Percentiles rank a stretch among this genome's conserved stretches.
phyloP scores from a whole-genome alignment of 257 asterid genomes.

The Handroanthus guayacan region DNA sequence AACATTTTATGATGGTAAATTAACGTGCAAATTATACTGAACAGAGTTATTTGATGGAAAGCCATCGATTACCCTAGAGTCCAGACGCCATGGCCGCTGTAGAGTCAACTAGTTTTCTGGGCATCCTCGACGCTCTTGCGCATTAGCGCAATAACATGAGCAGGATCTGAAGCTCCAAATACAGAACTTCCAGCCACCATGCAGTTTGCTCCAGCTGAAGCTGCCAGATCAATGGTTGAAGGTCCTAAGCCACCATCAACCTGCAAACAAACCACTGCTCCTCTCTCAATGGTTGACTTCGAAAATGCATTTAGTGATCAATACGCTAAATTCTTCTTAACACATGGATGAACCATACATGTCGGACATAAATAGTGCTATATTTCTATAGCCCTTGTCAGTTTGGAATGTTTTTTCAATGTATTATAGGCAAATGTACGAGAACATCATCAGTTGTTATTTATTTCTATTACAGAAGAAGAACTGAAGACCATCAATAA shows the following conservation, averaged over 20 bases:
- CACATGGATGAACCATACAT: no score
- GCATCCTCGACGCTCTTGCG: conserved; percentile 56
- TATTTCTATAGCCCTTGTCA: no score
- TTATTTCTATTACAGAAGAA: no score
- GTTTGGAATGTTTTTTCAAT: no score
- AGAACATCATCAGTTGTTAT: no score
- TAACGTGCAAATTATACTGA: conserved; percentile 5
- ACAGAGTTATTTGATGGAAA: conserved; percentile 5
- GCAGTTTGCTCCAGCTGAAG: conserved; percentile 80
- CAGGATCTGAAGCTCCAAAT: conserved; percentile 75
- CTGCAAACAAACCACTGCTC: conserved; percentile 37
- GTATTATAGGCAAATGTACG: no score
- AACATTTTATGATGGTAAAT: neutral
- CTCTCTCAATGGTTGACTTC: no score
- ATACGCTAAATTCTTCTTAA: no score
- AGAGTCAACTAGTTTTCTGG: conserved; percentile 21
- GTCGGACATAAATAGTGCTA: no score
- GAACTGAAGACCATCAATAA: no score
- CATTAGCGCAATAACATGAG: conserved; percentile 60
- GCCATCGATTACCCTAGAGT: neutral
- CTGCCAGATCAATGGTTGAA: conserved; percentile 68
- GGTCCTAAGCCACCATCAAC: conserved; percentile 88
- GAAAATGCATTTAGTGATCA: no score
- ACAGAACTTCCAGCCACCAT: conserved; percentile 82
- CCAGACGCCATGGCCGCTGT: neutral